Evolutionary conservation across 345 rosid species (phyloP), one percentile per base, ranked within the genome.

Genomic region (Clausena lansium): DNA sequence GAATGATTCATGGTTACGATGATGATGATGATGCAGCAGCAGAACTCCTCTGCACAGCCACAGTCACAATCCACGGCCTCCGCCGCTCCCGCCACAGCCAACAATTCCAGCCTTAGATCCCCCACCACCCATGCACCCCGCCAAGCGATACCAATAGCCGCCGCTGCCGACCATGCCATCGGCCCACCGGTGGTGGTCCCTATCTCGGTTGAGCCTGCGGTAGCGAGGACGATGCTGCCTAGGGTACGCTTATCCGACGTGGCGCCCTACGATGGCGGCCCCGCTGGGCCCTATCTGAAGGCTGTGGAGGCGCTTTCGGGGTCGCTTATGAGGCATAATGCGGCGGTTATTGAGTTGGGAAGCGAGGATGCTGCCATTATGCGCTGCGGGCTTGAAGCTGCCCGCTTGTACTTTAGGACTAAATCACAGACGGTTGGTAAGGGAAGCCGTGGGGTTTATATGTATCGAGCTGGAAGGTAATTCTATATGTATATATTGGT

Each of bases 381-480:
- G 89, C 85, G 93, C 22, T 96, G 99, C 78, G 98, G 95, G 7
- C 84, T 91, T 75, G 99, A 92, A 78, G 90, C 97, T 1, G 83
- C 95, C 47, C 90, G 94, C 50, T 82, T 94, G 81, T 96, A 87
- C 85, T 90, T 96, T 76, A 83, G 93, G 84, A 87, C 84, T 50
- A 79, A 93, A 79, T 76, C 81, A 27, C 90, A 80, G 61, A 83
- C 55, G 10, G 80, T 60, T 60, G 86, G 83, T 22, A 91, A 91
- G 81, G 88, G 84, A 73, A 83, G 80, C 83, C 94, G 97, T 27
- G 92, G 93, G 27, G 84, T 89, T 78, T 91, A 90, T 81, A 83
- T 90, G 88, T 93, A 93, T 78, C 88, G 97, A 58, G 97, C 99
- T 10, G 98, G 98, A 86, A 93, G 98, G 98, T 95, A 80, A 59